Percentiles rank a stretch among this genome's conserved stretches.
These are phyloP conservation scores for Stropharia rugosoannulata DNA, from an alignment of 768 basidiomycete genomes.

Conservation along the genomic window DNA sequence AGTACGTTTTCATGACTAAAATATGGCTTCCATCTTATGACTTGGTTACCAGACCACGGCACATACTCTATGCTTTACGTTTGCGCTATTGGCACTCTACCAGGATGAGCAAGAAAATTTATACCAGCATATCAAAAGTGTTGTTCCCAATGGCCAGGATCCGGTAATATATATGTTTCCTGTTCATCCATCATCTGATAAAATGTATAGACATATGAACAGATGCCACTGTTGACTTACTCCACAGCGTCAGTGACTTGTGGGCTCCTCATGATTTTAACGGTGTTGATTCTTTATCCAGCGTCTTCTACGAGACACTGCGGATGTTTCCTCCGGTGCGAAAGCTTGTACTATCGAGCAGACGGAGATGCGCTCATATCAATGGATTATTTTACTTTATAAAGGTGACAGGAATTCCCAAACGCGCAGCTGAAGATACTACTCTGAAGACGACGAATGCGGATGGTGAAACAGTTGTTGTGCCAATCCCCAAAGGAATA, in stretches of 20 bases:
- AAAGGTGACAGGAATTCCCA: slow-evolving; percentile 42
- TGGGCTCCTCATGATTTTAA: not conserved
- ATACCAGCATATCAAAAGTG: slow-evolving; percentile 33
- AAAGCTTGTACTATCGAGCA: not conserved
- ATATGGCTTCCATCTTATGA: slow-evolving; percentile 36
- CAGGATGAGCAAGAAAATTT: slow-evolving; percentile 45
- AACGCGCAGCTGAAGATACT: slow-evolving; percentile 46
- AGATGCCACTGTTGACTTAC: slow-evolving; percentile 36
- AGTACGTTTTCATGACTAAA: slow-evolving; percentile 34
- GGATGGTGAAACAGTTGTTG: slow-evolving; percentile 34
- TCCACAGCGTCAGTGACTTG: slow-evolving; percentile 32
- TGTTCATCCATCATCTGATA: not conserved
- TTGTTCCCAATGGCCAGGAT: slow-evolving; percentile 28
- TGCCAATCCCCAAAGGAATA: slow-evolving; percentile 44
- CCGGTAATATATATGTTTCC: slow-evolving; percentile 19
- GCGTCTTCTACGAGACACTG: slow-evolving; percentile 50
- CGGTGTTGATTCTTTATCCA: slow-evolving; percentile 14
- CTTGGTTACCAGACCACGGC: slow-evolving; percentile 32
- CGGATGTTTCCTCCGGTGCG: slow-evolving; percentile 46
- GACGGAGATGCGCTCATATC: not conserved
- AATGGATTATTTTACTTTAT: slow-evolving; percentile 5
- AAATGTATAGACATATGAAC: slow-evolving; percentile 33
- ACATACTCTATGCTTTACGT: slow-evolving; percentile 38
- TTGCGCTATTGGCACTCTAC: slow-evolving; percentile 43
- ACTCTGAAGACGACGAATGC: slow-evolving; percentile 31